These are phyloP conservation scores for Petasospora rhodanensis DNA, from an alignment of 1,139 yeast species.

Conservation along the genomic window DNA sequence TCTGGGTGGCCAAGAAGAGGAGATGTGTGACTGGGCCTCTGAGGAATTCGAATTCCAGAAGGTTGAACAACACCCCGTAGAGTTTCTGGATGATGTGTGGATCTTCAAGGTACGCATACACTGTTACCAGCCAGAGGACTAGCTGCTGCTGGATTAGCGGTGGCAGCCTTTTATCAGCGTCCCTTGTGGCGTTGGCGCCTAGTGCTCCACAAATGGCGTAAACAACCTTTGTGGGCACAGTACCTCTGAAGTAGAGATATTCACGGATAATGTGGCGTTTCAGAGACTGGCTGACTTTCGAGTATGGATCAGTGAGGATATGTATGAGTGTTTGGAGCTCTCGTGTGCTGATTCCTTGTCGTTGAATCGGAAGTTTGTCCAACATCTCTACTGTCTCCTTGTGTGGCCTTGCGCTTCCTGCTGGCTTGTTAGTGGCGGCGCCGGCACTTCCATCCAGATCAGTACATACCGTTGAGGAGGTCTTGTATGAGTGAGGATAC, in stretches of 20 bases:
- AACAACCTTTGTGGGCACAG: slow-evolving; percentile 26
- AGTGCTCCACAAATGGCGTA: slow-evolving; percentile 28
- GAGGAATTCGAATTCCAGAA: slow-evolving; percentile 40
- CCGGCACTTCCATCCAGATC: too few species aligned
- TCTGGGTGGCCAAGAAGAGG: slow-evolving; percentile 34
- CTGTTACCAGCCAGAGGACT: slow-evolving; percentile 37
- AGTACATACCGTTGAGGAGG: too few species aligned
- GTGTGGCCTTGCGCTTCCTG: too few species aligned
- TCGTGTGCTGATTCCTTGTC: slow-evolving; percentile 8
- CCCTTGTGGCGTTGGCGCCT: slow-evolving; percentile 26
- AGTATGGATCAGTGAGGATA: slow-evolving; percentile 7
- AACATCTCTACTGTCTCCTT: background rate
- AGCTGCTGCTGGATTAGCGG: slow-evolving; percentile 29
- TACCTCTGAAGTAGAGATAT: slow-evolving; percentile 30
- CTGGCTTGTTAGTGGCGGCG: too few species aligned
- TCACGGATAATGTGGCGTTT: slow-evolving; percentile 26
- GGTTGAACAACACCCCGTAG: slow-evolving; percentile 37
- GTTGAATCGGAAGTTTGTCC: slow-evolving; percentile 6
- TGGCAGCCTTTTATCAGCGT: slow-evolving; percentile 18
- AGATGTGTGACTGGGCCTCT: slow-evolving; percentile 41
- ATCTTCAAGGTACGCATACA: slow-evolving; percentile 29
- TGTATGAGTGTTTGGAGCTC: slow-evolving; percentile 10
- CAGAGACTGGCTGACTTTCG: background rate
- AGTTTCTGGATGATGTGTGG: slow-evolving; percentile 24
- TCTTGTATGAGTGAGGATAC: too few species aligned